Base-by-base conservation (phyloP, 768 basidiomycete species). In the Leccinum sublutescens region DNA sequence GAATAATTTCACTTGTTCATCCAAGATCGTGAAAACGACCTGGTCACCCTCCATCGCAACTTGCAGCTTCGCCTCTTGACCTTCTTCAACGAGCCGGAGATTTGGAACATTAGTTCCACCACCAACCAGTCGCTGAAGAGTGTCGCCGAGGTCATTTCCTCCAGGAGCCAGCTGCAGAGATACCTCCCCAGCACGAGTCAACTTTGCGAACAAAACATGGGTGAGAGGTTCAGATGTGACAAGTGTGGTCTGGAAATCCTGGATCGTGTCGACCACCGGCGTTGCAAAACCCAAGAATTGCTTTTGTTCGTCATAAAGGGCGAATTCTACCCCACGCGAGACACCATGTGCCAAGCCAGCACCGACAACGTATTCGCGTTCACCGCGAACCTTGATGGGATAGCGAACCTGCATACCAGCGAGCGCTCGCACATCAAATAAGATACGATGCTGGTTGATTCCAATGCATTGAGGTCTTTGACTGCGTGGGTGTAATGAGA, bases 381-480 rank as follows among this genome's bases (percentile, higher is more conserved):
- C 48, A 3, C 21, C 27, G 7, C 14, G 1, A 31, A 11, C 2
- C 3, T n/a, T 7, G 34, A 68, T 43, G 1, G 45, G 1, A 49
- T 64, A 48, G 14, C 52, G 53, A 17, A 59, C 54, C 7, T 55
- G 56, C 27, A 56, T 49, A 10, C 55, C 56, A 21, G 55, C 61
- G 10, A 59, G 50, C 10, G 57, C 50, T 52, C 62, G 63, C 21
- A 57, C 47, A 49, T 74, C 55, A 52, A 74, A 74, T 25, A 73
- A 54, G 31, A 62, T 51, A 6, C 71, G 69, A 45, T 58, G 29
- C 21, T 48, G 62, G 45, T 70, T 36, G 17, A 27, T 1, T 4
- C 74, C 74, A 55, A 67, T 67, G 23, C 71, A 74, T 9, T 62
- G 71, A 8, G 74, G 74, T 50, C 52, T 63, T 53, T 74, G 73